Base-by-base conservation (phyloP, 352 stramenopile species). In the Aphanomyces cochlioides region DNA sequence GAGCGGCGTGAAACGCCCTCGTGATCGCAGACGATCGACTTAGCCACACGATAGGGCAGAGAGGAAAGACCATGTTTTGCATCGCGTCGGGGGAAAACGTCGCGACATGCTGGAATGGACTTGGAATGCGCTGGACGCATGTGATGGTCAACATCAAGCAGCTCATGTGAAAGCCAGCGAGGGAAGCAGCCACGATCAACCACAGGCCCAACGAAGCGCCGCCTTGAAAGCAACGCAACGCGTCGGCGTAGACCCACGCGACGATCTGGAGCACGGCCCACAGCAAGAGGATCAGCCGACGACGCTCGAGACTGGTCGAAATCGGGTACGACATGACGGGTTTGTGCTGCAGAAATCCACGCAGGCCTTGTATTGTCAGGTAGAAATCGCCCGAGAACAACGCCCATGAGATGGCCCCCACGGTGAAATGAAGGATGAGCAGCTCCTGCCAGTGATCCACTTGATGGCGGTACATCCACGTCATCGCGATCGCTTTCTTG, bases 381-480 rank as follows among this genome's bases (percentile, higher is more conserved):
- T 50, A 50, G 10, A 50, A 50, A 50, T 50, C 43, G 17, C 43
- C 17, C 43, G 43, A 12, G 10, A 50, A 2, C 10, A 50, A 2
- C 43, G 43, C 17, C 10, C 43, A 50, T 1, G 10, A n/a, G 10
- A 50, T n/a, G 43, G 17, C 10, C 10, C 1, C 1, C 0, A n/a
- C 10, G 43, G 10, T 12, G 10, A 50, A 12, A n/a, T 50, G 2
- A n/a, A 50, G 1, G 17, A n/a, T 1, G 10, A 54, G 34, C n/a
- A 70, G 39, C 13, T 69, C 63, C 10, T 17, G 53, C 13, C 8
- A 57, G n/a, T 70, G 61, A 6, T 47, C 45, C 8, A 70, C 64
- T 15, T 47, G 8, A 39, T 61, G 64, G 37, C 64, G 47, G 8
- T 17, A 48, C 21, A 15, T 43, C 64, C 64, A 70, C 12, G 43